Evolutionary conservation across 2,329 filamentous ascomycete genomes (phyloP), one percentile per base, ranked within the genome.

Genomic region (Fonsecaea multimorphosa): DNA sequence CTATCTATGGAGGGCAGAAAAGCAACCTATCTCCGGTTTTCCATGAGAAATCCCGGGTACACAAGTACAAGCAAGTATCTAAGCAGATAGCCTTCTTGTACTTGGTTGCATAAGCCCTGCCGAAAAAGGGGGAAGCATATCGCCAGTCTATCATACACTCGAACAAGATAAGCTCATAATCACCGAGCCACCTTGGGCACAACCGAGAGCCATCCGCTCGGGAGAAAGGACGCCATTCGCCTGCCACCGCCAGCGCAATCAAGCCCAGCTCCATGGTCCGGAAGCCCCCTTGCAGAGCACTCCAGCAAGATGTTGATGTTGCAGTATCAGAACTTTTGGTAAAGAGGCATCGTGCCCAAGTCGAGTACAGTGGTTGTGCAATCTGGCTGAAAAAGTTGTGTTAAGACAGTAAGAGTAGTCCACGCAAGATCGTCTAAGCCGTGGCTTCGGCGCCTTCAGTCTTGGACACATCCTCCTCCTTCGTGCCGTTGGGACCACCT

Each of bases 401-500:
- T 60, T 34, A 63, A 58, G 54, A 61, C 38, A 64, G 57, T 44
- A 49, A 46, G 56, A 59, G 44, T 29, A 16, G 51, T 52, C 51
- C 52, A 58, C 29, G 46, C 29, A 32, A 58, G 46, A 56, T 44
- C 53, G 34, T 44, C 63, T 65, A 72, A 36, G 70, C 70, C 54
- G 66, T 65, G 27, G 70, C 62, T 61, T 72, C 71, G 46, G 65
- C 64, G 31, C 58, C 63, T 40, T 72, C 70, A 52, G 59, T 58
- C 58, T 70, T 70, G 58, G 68, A 40, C 9, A 27, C 63, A 38
- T 71, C 70, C 36, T 71, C 71, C 55, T 72, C 71, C 54, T 70
- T 71, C 19, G 68, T 65, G 57, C 71, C 71, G 51, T 72, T 72
- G 60, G 71, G 63, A 53, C 66, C 79, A 60, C 76, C 78, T 61